phyloP scores from a whole-genome alignment of 345 rosid species.

The Cardamine occulta region DNA sequence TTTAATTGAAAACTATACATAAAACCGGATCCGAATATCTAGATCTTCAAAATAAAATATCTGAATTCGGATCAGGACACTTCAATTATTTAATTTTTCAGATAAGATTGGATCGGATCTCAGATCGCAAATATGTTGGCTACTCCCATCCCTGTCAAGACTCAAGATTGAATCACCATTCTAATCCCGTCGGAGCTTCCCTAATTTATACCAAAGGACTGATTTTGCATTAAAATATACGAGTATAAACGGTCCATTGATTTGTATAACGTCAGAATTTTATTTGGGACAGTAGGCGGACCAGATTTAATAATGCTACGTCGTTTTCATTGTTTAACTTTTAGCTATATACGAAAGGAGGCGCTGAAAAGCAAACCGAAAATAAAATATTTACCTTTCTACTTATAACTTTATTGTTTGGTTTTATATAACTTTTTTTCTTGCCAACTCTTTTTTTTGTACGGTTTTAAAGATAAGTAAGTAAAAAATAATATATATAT shows the following conservation, averaged over 20 bases:
- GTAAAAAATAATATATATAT: not conserved
- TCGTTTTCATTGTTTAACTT: slow-evolving; percentile 29
- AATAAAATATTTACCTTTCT: slow-evolving; percentile 11
- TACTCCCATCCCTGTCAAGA: not conserved
- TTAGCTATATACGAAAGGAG: slow-evolving; percentile 16
- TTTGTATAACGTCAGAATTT: slow-evolving; percentile 18
- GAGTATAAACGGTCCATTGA: not conserved
- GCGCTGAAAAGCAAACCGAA: slow-evolving; percentile 20
- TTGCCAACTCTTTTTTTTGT: not conserved
- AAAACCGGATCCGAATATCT: too few relatives aligned
- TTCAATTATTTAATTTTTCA: too few relatives aligned
- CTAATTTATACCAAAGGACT: not conserved
- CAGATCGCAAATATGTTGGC: too few relatives aligned
- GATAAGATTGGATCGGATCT: too few relatives aligned
- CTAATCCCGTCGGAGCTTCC: not conserved
- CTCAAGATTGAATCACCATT: slow-evolving; percentile 16
- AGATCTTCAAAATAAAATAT: too few relatives aligned
- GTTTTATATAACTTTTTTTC: not conserved
- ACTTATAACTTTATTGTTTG: not conserved
- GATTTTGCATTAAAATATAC: not conserved
- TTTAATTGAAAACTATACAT: too few relatives aligned
- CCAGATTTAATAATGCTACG: slow-evolving; percentile 32
- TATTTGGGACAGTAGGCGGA: slow-evolving; percentile 34
- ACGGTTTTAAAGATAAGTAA: not conserved
- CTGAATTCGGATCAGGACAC: too few relatives aligned